Evolutionary conservation across 1,284 basidiomycete species (phyloP), one percentile per base, ranked within the genome.

Genomic region (Heliocybe sulcata): DNA sequence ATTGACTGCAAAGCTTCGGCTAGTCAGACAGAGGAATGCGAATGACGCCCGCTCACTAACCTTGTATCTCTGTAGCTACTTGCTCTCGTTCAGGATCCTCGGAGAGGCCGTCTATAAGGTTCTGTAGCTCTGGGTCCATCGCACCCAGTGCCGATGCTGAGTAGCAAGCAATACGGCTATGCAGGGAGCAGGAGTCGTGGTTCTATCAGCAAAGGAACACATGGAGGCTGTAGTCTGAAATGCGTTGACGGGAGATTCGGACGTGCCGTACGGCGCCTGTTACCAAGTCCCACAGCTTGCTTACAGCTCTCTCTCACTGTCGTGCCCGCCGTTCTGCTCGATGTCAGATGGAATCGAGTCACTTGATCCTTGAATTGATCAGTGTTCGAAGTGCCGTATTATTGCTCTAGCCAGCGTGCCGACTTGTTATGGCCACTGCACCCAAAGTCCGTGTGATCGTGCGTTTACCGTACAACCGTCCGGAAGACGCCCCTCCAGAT

Each of bases 1-100:
- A 95, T 95, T 14, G 90, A 89, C 62, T 84, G 82, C 4, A 95
- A 75, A 16, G 90, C 90, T 88, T 66, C 35, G 61, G 58, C 56
- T 47, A 57, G 58, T 59, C 56, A 54, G 56, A 51, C 50, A 58
- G 55, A 61, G 31, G 57, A 56, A 57, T 51, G 61, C 53, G 54
- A 47, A 55, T 54, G 61, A 58, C 60, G 61, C 55, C 54, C 56
- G 58, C 59, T 58, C 74, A 64, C 71, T n/a, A n/a, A 85, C 86
- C 87, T 69, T 82, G 79, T 51, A 90, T 74, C 70, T 89, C 87
- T 45, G 80, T 84, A 26, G 78, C 82, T 52, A 86, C 75, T 45
- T 73, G 61, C 61, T 86, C 84, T 61, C 73, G 71, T 42, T 81
- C 80, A 45, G 77, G 74, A 51, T 73, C 70, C 47, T 69, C 63